A percentile compares a stretch with the other conserved stretches of the same genome.
These are phyloP conservation scores for Capsicum chinense DNA, from an alignment of 257 asterid species.

Conservation along the genomic window DNA sequence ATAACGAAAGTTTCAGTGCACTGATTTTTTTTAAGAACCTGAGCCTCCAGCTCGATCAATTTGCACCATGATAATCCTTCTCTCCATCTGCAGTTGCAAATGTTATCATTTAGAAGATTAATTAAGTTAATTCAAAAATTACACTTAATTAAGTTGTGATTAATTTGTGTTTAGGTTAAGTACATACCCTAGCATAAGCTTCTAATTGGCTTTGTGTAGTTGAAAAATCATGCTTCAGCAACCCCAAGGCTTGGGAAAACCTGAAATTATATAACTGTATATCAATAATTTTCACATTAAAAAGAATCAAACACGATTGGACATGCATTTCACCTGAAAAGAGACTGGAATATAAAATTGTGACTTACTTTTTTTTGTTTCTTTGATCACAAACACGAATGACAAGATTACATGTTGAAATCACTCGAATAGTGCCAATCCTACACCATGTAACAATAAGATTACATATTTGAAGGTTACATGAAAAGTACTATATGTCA, in stretches of 20 bases:
- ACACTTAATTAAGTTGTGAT: background rate
- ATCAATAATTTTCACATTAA: background rate
- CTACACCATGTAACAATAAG: background rate
- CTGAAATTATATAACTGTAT: background rate
- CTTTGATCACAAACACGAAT: background rate
- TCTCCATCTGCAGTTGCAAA: background rate
- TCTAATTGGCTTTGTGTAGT: background rate
- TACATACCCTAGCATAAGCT: constrained; percentile 21
- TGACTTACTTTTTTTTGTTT: constrained; percentile 12
- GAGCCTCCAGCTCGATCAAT: background rate
- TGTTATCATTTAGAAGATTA: background rate
- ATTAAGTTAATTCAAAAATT: background rate
- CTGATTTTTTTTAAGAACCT: background rate
- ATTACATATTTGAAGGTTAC: too few species aligned
- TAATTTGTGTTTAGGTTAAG: background rate
- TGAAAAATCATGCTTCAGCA: background rate
- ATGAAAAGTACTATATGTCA: background rate
- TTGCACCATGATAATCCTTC: background rate
- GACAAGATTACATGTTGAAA: constrained; percentile 15
- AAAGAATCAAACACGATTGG: background rate
- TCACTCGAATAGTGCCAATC: constrained; percentile 13
- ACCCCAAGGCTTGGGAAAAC: background rate
- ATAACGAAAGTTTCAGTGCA: too few species aligned
- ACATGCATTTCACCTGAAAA: background rate
- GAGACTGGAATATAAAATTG: too few species aligned